These are phyloP conservation scores for Termitomyces sp. DNA, from an alignment of 768 basidiomycete genomes.

Conservation along the genomic window DNA sequence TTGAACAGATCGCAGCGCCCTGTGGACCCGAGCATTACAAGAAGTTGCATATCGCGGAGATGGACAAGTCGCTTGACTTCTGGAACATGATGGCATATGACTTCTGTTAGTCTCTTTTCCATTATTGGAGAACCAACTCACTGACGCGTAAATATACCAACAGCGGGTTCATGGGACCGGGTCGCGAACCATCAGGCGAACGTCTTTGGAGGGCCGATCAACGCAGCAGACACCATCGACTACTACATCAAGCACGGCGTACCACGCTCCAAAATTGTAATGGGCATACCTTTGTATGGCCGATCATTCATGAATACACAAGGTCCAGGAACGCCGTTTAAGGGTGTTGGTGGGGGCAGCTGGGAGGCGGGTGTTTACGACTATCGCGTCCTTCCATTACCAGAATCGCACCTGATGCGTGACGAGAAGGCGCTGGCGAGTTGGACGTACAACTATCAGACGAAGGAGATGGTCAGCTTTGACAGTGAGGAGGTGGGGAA, in stretches of 20 bases:
- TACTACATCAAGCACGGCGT: conserved; percentile 76
- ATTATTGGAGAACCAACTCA: neutral
- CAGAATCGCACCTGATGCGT: conserved; percentile 59
- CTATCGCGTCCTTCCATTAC: conserved; percentile 84
- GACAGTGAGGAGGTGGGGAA: conserved; percentile 67
- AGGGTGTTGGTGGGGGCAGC: conserved; percentile 79
- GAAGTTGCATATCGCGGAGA: conserved; percentile 73
- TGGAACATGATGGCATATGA: conserved; percentile 99
- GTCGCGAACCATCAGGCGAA: conserved; percentile 85
- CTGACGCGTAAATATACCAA: neutral
- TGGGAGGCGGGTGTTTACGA: conserved; percentile 95
- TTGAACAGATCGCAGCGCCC: conserved; percentile 78
- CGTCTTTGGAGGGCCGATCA: conserved; percentile 65
- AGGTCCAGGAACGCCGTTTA: conserved; percentile 78
- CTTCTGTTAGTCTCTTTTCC: conserved; percentile 48
- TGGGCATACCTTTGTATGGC: conserved; percentile 94
- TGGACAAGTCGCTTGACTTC: conserved; percentile 88
- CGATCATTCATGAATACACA: conserved; percentile 83
- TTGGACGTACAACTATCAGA: conserved; percentile 77
- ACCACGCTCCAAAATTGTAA: conserved; percentile 70
- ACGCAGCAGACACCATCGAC: conserved; percentile 57
- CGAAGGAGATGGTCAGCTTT: conserved; percentile 79
- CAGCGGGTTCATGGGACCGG: conserved; percentile 76
- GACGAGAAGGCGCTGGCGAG: conserved; percentile 73
- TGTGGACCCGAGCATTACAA: conserved; percentile 87